Evolutionary conservation across 2,329 filamentous ascomycete genomes (phyloP), one percentile per base, ranked within the genome.

Genomic region (Neocatenulostroma microsporum): DNA sequence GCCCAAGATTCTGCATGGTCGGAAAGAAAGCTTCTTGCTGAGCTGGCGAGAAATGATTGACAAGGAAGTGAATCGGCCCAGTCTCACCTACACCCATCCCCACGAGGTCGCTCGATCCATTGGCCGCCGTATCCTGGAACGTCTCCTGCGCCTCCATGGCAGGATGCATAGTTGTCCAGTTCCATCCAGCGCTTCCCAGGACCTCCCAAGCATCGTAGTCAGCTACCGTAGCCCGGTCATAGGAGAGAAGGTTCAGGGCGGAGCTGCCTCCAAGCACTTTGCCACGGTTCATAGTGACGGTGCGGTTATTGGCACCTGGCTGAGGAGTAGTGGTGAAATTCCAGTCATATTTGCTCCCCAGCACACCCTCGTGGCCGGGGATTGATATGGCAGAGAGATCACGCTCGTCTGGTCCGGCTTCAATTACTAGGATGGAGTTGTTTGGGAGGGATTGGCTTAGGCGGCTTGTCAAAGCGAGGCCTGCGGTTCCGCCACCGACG

Each of bases 11-110:
- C 26, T 67, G 63, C 26, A 74, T 51, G 0, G 69, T 64, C 0
- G 68, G 67, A 14, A 66, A 61, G 56, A 63, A 72, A 0, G 57
- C 48, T 8, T 58, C 42, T 44, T 69, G 64, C 20, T 70, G 64
- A 12, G 52, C 53, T 3, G 67, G 66, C 12, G 66, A 53, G 31
- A 63, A 54, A 3, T 66, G 61, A 43, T 68, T 71, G 42, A 67
- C 55, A 9, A 60, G 35, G 9, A 53, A 55, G 18, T 54, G 40
- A 14, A 62, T 52, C 12, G 57, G 57, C 2, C 60, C 58, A 12
- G 14, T n/a, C 5, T 19, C 24, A 12, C 42, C 44, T 17, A 40
- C 44, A 8, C 55, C 60, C 8, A 57, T 51, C 10, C 55, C 54
- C 21, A 21, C 21, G 24, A 34, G 31, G 14, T 29, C 38, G 18